Evolutionary conservation across 225 moss, liverwort and hornwort genomes (phyloP), one percentile per base, ranked within the genome.

Genomic region (Lunularia cruciata): DNA sequence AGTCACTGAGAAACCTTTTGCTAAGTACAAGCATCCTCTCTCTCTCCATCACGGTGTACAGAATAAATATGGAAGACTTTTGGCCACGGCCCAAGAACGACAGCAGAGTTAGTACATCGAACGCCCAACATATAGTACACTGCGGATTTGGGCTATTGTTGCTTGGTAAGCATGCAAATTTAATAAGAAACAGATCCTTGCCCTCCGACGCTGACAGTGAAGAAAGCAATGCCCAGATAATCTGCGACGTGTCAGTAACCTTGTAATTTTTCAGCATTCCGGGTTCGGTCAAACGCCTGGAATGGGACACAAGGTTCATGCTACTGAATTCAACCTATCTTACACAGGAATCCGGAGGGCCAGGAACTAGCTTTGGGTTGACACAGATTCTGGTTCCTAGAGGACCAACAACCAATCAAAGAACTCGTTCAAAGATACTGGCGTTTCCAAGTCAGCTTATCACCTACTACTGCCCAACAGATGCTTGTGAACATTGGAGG

Each of bases 81-180:
- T n/a, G 5, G 20, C 34, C 35, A 34, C 32, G 31, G 54, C 3
- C 9, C 54, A 26, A 54, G 9, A 6, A 9, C 6, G 54, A 54
- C 54, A 54, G 28, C 27, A 26, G 26, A 54, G 54, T 54, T 54
- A 12, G 54, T 54, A 53, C 52, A 53, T 23, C 52, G 52, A 53
- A 58, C 58, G 15, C 35, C 33, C 34, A 43, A 43, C 43, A 7
- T 43, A n/a, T 43, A 7, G 43, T 43, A 7, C 43, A 7, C n/a
- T 43, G 7, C 7, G 43, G 43, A 7, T 43, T 43, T 43, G 15
- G 58, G 58, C 28, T 34, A 35, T 30, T 57, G 4, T 30, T 57
- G n/a, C 5, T 31, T 8, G 57, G 57, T 16, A 33, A 57, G 57
- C 57, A 23, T n/a, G 57, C 30, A 3, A n/a, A 31, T 57, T 30